Base-by-base conservation (phyloP, 768 basidiomycete species). In the Russula sp. region DNA sequence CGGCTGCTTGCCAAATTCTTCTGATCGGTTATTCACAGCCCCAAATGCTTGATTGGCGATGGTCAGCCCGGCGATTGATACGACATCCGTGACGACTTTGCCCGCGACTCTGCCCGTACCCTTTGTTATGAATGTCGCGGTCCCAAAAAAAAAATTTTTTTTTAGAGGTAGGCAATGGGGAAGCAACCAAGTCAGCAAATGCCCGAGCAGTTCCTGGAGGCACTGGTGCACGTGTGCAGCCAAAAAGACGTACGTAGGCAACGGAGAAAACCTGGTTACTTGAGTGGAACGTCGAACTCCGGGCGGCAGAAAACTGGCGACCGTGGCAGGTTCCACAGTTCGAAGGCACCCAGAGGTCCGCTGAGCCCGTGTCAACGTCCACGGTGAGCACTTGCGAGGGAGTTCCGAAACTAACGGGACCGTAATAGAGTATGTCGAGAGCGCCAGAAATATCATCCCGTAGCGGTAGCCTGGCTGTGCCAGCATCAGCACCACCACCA, bases 361-460 rank as follows among this genome's bases (percentile, higher is more conserved):
- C 76, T 7, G 83, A 85, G 55, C 87, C 85, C 3, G 87, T 88
- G 71, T 89, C 88, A 66, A 88, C 75, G 71, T 86, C 82, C 39
- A 88, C 78, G 2, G 77, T 75, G 18, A 88, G 68, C 22, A 65
- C 57, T 70, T 87, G 85, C 0, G 74, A 66, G 1, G 81, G 80
- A 18, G 83, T 83, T 10, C 88, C 88, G 56, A 89, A 76, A 6
- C 66, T 40, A 52, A 86, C 57, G 9, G 70, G 63, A 2, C 79
- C 81, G 58, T 79, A 83, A 69, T 84, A 85, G 58, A 80, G 71
- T 34, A 80, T 63, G 61, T 84, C 81, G 48, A 78, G 65, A 32
- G 62, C 61, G 18, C 73, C 75, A 22, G 73, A 70, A 2, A 78
- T 72, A 61, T 76, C 70, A 68, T 82, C 81, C 11, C 61, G 73